Conservation (phyloP, 192 early-diverging fungal species). For the Backusella tuberculispora region DNA sequence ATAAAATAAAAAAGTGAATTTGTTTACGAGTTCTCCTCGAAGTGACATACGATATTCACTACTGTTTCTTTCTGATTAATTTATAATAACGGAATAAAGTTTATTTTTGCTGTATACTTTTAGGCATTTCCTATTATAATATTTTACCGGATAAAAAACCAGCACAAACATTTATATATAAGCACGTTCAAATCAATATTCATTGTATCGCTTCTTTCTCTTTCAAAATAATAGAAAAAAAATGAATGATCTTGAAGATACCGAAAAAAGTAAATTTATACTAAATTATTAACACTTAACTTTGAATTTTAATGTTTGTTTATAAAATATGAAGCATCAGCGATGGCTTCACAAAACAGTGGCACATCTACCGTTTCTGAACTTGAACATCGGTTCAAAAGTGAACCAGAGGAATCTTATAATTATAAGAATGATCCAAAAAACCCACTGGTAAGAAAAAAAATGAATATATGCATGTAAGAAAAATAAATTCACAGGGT, state of each 20-base stretch:
- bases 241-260: neutral
- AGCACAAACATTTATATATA: neutral
- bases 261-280: neutral
- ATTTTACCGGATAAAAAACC: neutral
- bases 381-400: neutral
- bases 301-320: neutral
- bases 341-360: neutral
- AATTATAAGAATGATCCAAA: conserved; percentile 15
- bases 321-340: neutral
- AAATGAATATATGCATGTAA: neutral
- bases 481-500: neutral
- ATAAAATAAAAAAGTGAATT: too few relatives aligned
- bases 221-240: neutral
- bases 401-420: neutral
- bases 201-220: neutral
- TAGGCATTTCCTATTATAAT: neutral
- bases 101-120: neutral
- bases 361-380: neutral
- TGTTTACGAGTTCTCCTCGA: too few relatives aligned
- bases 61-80: neutral
- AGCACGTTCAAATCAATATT: neutral
- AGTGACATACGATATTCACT: neutral
- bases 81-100: neutral
- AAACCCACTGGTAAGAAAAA: conserved; percentile 24
- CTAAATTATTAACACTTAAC: neutral